Base-by-base conservation (phyloP, 768 basidiomycete species). In the Basidioascus undulatus region DNA sequence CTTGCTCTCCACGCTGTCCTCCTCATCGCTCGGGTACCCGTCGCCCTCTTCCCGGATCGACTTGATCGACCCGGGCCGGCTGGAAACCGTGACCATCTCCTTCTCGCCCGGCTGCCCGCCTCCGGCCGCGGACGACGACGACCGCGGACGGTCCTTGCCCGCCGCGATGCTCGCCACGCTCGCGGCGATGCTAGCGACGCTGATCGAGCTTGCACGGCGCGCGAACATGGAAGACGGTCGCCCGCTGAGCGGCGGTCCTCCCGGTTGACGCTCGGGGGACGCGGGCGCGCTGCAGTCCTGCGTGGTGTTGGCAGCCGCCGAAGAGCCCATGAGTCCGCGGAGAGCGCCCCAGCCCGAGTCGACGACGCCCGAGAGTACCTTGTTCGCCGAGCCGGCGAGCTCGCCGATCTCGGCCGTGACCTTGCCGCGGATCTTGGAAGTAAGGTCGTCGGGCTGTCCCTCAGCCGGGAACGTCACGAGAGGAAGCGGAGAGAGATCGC, bases 401-500 rank as follows among this genome's bases (percentile, higher is more conserved):
- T 60, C 61, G 0, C 77, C 70, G 30, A 84, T 70, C 0, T 70
- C 71, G 43, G 77, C 76, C 11, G 30, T 32, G 30, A 32, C 30
- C 8, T 32, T 15, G 35, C 11, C 20, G n/a, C n/a, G n/a, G n/a
- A n/a, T n/a, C n/a, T n/a, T n/a, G n/a, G n/a, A n/a, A n/a, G n/a
- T n/a, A n/a, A n/a, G n/a, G n/a, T n/a, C n/a, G n/a, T n/a, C n/a
- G n/a, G n/a, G n/a, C n/a, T n/a, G n/a, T n/a, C n/a, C n/a, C n/a
- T n/a, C n/a, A n/a, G n/a, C n/a, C n/a, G n/a, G n/a, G n/a, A n/a
- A n/a, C n/a, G n/a, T n/a, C n/a, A 65, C 62, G 34, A 81, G 65
- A 5, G 76, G 74, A 33, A 89, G 81, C 1, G 83, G 83, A 1
- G 76, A 72, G 32, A 89, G 59, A 49, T 81, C 76, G 1, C 74